A percentile compares a stretch with the other conserved stretches of the same genome.
Evolutionary conservation across 1,284 basidiomycete genomes (phyloP).

Genomic region (Irpex sp.): DNA sequence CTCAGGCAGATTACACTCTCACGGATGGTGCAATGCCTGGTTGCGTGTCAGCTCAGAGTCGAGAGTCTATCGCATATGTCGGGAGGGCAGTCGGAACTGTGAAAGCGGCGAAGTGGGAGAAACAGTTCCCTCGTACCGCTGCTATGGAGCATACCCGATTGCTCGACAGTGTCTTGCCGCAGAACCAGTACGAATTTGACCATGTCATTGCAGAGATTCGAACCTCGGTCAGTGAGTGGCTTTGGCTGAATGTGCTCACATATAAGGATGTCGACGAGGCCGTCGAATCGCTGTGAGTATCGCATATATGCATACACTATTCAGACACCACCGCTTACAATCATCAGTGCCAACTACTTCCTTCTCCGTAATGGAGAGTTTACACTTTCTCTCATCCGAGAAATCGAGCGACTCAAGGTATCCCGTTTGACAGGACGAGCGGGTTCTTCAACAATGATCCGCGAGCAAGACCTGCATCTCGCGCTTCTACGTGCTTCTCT

Average conservation of each 20-base stretch:
- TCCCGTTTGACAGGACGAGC: constrained; percentile 68
- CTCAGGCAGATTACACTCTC: constrained; percentile 49
- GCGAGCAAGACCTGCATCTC: constrained; percentile 82
- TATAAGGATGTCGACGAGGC: constrained; percentile 77
- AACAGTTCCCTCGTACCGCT: constrained; percentile 65
- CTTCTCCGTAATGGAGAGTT: constrained; percentile 87
- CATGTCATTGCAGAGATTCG: constrained; percentile 66
- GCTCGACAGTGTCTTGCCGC: constrained; percentile 63
- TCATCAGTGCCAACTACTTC: constrained; percentile 73
- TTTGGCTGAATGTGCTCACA: constrained; percentile 87
- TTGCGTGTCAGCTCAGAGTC: constrained; percentile 65
- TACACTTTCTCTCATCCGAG: constrained; percentile 73
- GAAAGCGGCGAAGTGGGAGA: constrained; percentile 74
- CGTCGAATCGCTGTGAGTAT: constrained; percentile 65
- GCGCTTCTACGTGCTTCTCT: constrained; percentile 79
- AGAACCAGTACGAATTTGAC: constrained; percentile 77
- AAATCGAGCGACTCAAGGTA: constrained; percentile 76
- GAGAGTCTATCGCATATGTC: constrained; percentile 82
- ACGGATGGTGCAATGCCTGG: constrained; percentile 68
- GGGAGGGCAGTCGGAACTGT: constrained; percentile 86
- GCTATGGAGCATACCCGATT: constrained; percentile 61
- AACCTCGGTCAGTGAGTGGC: constrained; percentile 80
- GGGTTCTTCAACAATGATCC: constrained; percentile 69
- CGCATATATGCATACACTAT: neutral
- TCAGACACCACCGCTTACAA: neutral